Base-by-base conservation (phyloP, 73 alveolate genomes). In the Blepharisma stoltei region DNA sequence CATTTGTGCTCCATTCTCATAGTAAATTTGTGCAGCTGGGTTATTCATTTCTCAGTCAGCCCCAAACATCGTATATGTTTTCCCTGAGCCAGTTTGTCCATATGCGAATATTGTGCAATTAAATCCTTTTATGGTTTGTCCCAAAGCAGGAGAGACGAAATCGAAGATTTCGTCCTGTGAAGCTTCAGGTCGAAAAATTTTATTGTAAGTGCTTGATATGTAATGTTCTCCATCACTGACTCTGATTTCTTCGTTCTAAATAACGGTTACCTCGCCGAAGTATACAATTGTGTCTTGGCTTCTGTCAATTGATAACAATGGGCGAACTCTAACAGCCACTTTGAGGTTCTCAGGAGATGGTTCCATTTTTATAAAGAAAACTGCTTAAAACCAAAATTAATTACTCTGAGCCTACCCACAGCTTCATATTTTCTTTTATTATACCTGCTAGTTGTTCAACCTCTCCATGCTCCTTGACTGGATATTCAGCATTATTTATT, bases 301-400 rank as follows among this genome's bases (percentile, higher is more conserved):
- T 8, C 60, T 47, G 54, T 88, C 95, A 38, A 68, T 55, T 43
- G 77, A 76, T 37, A 88, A 55, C 27, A 88, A 66, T 6, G 95
- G 95, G 25, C 95, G 67, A n/a, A 88, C 70, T 50, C 95, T 76
- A 53, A 88, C 88, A 18, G 91, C 95, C 25, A 88, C 95, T 54
- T 88, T 49, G 6, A 88, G 25, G 4, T 38, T 18, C 65, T 69
- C 79, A 18, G 71, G 25, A 38, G 11, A 11, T 9, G 11, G 1
- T 69, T 69, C 79, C 79, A 44, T 69, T 52, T 52, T 20, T 52
- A 32, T 32, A 32, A 32, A 32, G 0, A 32, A 32, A 32, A 32
- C 41, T 32, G 3, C 41, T 32, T 32, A 32, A 32, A 32, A 32
- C 41, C 41, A 32, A 32, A n/a, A 32, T 32, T 32, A 32, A 32